Base-by-base conservation (phyloP, 495 filamentous ascomycete species). In the Baudoinia panamericana region DNA sequence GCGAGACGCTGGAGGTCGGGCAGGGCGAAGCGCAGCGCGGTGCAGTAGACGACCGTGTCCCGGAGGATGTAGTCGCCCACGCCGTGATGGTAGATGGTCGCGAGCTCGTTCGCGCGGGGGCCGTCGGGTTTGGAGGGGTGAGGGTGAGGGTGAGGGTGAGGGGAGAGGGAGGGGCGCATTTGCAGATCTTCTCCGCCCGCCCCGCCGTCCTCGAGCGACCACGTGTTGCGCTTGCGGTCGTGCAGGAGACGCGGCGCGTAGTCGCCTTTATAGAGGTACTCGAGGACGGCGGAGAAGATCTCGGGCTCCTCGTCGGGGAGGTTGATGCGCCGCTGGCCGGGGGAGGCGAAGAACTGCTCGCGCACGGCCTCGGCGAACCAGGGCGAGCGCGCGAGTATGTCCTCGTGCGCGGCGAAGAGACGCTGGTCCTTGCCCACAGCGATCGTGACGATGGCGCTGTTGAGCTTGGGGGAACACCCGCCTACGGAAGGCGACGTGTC, bases 11-110 rank as follows among this genome's bases (percentile, higher is more conserved):
- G 88, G 34, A 95, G 72, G 45, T 84, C 77, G 19, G 82, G 77
- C 19, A 95, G 66, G 31, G 78, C 78, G 58, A 88, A 90, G 58
- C 78, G 80, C 30, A 84, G 76, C 10, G 84, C 87, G 0, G 84
- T 74, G 58, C 85, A 94, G 63, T 94, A 94, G 51, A 96, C 75
- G 62, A 81, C 78, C 3, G 87, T 93, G 63, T 94, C 86, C 50
- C 80, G 82, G 30, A 96, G 63, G 43, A 94, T 71, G 18, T 78
- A 68, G 33, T 70, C 75, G 33, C 76, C 73, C 31, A 73, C 67
- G 30, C 61, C 68, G 33, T 70, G 65, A 50, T 81, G 76, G 46
- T 74, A 84, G 44, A 88, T 63, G 9, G 82, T 86, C 12, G 80
- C 69, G 21, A 41, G 35, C 43, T 41, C 42, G 30, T 50, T 44